phyloP scores from a whole-genome alignment of 2,329 filamentous ascomycete genomes.

The Aspergillus sclerotialis region DNA sequence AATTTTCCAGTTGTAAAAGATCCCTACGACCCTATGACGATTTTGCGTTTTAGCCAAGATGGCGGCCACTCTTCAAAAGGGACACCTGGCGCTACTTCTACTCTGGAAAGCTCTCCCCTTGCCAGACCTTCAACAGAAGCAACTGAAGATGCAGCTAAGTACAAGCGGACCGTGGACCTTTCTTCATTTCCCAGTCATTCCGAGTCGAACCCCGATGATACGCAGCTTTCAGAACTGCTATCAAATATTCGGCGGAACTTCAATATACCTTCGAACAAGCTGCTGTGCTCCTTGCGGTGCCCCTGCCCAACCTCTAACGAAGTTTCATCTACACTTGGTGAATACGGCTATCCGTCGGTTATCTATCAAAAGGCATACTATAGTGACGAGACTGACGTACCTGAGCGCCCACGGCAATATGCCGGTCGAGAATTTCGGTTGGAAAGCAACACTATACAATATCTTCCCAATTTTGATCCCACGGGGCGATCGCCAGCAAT shows the following conservation, averaged over 20 bases:
- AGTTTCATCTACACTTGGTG: slow-evolving; percentile 50
- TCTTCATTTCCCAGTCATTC: slow-evolving; percentile 14
- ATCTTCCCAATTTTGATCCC: slow-evolving; percentile 70
- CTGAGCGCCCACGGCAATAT: slow-evolving; percentile 70
- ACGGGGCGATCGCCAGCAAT: slow-evolving; percentile 51
- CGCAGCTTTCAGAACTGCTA: slow-evolving; percentile 12
- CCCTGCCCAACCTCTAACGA: slow-evolving; percentile 29
- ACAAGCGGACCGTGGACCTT: slow-evolving; percentile 10
- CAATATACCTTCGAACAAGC: slow-evolving; percentile 14
- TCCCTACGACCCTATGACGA: slow-evolving; percentile 57
- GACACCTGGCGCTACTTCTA: slow-evolving; percentile 13
- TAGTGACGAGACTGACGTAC: slow-evolving; percentile 75
- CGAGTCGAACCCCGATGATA: slow-evolving; percentile 7
- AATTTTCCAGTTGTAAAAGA: slow-evolving; percentile 74
- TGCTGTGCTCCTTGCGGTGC: slow-evolving; percentile 18
- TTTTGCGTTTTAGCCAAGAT: slow-evolving; percentile 60
- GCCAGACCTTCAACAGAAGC: slow-evolving; percentile 4
- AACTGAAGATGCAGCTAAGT: slow-evolving; percentile 4
- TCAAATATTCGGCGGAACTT: slow-evolving; percentile 23
- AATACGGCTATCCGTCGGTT: slow-evolving; percentile 55
- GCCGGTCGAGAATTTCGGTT: slow-evolving; percentile 80
- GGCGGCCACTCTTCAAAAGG: slow-evolving; percentile 47
- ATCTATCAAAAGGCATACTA: slow-evolving; percentile 85
- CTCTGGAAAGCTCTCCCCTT: slow-evolving; percentile 4
- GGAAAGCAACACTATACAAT: slow-evolving; percentile 67